Evolutionary conservation across 2,329 filamentous ascomycete species (phyloP).

Genomic region (Calonectria honghensis): DNA sequence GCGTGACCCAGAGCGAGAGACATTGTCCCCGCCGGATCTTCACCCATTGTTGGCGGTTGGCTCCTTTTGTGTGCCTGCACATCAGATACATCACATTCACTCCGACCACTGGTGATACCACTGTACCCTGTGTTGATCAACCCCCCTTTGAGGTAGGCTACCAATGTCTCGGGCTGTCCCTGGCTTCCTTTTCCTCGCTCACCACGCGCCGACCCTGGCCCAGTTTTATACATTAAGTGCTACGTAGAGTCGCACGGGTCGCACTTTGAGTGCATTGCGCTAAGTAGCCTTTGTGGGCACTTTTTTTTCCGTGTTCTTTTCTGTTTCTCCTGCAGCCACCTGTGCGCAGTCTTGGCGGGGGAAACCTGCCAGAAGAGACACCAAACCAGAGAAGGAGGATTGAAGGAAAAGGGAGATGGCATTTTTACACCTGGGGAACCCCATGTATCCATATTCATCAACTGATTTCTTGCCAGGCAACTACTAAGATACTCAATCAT

Average conservation of each 20-base stretch:
- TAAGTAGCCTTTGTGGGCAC: neutral
- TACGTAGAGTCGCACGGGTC: neutral
- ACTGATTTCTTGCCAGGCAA: neutral
- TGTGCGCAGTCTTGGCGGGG: neutral
- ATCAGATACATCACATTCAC: neutral
- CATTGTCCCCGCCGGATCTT: conserved; percentile 20
- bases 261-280: neutral
- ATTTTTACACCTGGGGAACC: neutral
- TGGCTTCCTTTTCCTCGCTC: neutral
- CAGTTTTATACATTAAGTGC: neutral
- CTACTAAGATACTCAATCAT: neutral
- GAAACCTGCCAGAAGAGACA: neutral
- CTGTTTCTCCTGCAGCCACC: neutral
- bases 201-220: neutral
- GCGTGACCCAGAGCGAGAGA: conserved; percentile 12
- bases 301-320: neutral
- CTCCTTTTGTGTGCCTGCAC: neutral
- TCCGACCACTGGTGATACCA: neutral
- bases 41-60: conserved; percentile 4
- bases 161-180: conserved; percentile 9
- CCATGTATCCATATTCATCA: neutral
- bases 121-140: conserved; percentile 4
- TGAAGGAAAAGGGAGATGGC: neutral
- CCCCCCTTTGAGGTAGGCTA: neutral
- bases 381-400: neutral